Percentiles rank a stretch among this genome's conserved stretches.
phyloP scores from a whole-genome alignment of 169 alveolate species.

The Plasmodium reichenowi region DNA sequence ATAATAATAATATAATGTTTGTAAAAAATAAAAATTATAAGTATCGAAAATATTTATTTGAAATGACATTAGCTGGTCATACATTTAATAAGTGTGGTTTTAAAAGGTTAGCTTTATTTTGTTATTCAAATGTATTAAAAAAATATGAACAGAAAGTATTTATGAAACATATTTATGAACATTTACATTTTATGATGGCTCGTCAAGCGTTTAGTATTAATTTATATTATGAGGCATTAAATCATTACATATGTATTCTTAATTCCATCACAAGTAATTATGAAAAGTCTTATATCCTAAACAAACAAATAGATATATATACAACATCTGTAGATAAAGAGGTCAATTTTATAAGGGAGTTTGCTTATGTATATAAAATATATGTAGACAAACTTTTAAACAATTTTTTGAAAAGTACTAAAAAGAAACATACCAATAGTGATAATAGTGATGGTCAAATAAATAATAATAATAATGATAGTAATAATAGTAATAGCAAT shows the following conservation, averaged over 20 bases:
- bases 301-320: constrained; percentile 35
- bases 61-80: constrained; percentile 82
- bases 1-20: not conserved
- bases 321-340: constrained; percentile 39
- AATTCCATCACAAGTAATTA: constrained; percentile 57
- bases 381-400: constrained; percentile 56
- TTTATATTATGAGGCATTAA: constrained; percentile 65
- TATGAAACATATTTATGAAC: constrained; percentile 79
- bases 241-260: constrained; percentile 74
- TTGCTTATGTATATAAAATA: constrained; percentile 64
- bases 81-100: constrained; percentile 81
- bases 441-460: too few species aligned
- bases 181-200: constrained; percentile 82
- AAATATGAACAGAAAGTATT: constrained; percentile 64
- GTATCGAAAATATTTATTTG: constrained; percentile 70
- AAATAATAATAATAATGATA: not conserved
- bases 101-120: constrained; percentile 80
- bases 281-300: constrained; percentile 55
- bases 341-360: constrained; percentile 54
- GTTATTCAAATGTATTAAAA: constrained; percentile 72
- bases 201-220: constrained; percentile 78
- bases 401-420: not conserved
- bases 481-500: not conserved
- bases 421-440: not conserved
- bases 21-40: constrained; percentile 29